A percentile compares a stretch with the other conserved stretches of the same genome.
phyloP scores from a whole-genome alignment of 2,329 filamentous ascomycete species.

The Paraconiothyrium sp. region DNA sequence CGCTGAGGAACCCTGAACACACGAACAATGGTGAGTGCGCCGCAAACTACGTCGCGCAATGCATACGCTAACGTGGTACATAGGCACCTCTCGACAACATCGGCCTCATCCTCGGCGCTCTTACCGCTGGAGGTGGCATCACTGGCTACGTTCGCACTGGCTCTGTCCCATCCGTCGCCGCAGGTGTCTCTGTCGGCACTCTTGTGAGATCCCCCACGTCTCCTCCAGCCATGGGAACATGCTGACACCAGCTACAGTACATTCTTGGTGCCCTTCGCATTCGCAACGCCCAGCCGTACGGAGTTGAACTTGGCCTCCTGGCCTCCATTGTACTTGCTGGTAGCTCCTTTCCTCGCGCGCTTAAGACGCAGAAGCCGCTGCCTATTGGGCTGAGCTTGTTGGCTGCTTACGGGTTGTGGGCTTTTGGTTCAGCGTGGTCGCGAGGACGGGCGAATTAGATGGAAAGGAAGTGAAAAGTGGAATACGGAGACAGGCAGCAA shows the following conservation, averaged over 20 bases:
- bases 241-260: constrained; percentile 59
- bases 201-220: constrained; percentile 55
- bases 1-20: too few species aligned
- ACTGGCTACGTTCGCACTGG: constrained; percentile 86
- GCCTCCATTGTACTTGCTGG: constrained; percentile 87
- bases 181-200: constrained; percentile 82
- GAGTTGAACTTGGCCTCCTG: constrained; percentile 86
- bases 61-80: constrained; percentile 12
- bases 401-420: constrained; percentile 79
- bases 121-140: constrained; percentile 87
- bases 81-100: constrained; percentile 62
- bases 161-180: constrained; percentile 85
- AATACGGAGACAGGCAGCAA: neutral
- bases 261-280: constrained; percentile 84
- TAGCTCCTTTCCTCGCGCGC: constrained; percentile 84
- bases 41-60: constrained; percentile 2
- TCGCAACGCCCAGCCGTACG: constrained; percentile 77
- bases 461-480: neutral
- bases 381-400: constrained; percentile 81
- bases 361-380: constrained; percentile 84
- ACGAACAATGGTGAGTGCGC: constrained; percentile 16
- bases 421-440: constrained; percentile 77
- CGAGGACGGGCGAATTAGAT: constrained; percentile 26
- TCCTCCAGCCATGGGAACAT: neutral
- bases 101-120: constrained; percentile 79